phyloP scores from a whole-genome alignment of 2,329 filamentous ascomycete species.

The Chrysoporthe cubensis region DNA sequence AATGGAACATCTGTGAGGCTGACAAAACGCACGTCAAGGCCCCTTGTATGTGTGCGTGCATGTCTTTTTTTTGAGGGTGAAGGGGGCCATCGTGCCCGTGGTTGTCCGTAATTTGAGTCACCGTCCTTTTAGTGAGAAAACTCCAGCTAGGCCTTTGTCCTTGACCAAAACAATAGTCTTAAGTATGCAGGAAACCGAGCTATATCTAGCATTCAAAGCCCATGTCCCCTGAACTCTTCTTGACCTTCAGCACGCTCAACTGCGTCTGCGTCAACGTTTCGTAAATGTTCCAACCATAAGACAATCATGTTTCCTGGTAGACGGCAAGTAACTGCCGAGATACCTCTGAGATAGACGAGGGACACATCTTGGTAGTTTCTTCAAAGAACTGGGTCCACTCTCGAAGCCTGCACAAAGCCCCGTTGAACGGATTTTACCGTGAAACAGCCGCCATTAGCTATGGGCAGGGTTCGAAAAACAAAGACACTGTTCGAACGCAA shows the following conservation, averaged over 20 bases:
- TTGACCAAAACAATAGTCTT: background rate
- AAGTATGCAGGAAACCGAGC: background rate
- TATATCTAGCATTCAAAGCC: too few relatives aligned
- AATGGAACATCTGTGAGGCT: background rate
- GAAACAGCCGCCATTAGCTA: background rate
- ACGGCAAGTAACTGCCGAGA: background rate
- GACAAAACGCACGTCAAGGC: background rate
- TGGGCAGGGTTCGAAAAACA: background rate
- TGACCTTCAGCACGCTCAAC: background rate
- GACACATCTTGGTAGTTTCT: background rate
- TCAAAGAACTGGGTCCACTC: background rate
- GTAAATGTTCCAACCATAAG: background rate
- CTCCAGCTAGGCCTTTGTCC: too few relatives aligned
- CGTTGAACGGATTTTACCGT: background rate
- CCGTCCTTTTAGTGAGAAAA: too few relatives aligned
- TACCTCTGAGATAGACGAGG: background rate
- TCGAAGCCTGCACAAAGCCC: background rate
- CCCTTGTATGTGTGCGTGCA: background rate
- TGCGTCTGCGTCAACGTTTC: background rate
- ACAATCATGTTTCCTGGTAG: background rate
- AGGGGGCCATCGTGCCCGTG: too few relatives aligned
- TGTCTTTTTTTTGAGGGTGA: background rate
- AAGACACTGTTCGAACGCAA: background rate
- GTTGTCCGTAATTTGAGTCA: too few relatives aligned
- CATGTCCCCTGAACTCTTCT: background rate